Conservation (phyloP, 495 filamentous ascomycete genomes). For the Thermochaetoides thermophila region DNA sequence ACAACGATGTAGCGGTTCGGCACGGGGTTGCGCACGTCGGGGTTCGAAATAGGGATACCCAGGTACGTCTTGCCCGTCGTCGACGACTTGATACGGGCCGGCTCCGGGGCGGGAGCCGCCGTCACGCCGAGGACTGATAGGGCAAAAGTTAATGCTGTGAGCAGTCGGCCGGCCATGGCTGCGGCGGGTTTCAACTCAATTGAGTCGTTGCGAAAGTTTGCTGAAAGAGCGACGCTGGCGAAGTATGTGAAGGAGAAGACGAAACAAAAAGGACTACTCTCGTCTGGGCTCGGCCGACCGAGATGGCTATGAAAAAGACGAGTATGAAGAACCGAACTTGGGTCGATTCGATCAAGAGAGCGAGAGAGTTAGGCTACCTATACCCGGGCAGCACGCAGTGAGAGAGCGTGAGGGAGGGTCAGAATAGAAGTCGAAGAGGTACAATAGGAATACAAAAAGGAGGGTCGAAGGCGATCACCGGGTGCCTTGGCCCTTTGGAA, state of each 20-base stretch:
- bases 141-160: constrained; percentile 16
- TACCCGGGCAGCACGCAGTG: no score
- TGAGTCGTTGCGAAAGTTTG: not conserved
- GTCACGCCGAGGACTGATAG: constrained; percentile 20
- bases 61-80: constrained; percentile 16
- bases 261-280: not conserved
- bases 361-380: no score
- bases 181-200: constrained; percentile 1
- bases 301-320: no score
- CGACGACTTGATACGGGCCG: no score
- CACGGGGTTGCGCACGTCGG: constrained; percentile 21
- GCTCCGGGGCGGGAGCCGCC: constrained; percentile 13
- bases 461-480: constrained; percentile 2
- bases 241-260: not conserved
- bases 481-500: constrained; percentile 3
- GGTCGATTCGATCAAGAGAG: no score
- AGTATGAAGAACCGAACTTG: no score
- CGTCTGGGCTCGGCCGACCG: not conserved
- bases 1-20: constrained; percentile 36
- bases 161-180: constrained; percentile 16
- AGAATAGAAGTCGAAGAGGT: constrained; percentile 1
- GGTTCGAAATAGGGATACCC: constrained; percentile 31
- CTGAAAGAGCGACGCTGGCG: constrained; percentile 2
- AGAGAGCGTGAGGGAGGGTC: constrained; percentile 2
- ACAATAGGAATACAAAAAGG: constrained; percentile 7